Evolutionary conservation across 2,329 filamentous ascomycete genomes (phyloP), one percentile per base, ranked within the genome.

Genomic region (Gaeumannomyces sp.): DNA sequence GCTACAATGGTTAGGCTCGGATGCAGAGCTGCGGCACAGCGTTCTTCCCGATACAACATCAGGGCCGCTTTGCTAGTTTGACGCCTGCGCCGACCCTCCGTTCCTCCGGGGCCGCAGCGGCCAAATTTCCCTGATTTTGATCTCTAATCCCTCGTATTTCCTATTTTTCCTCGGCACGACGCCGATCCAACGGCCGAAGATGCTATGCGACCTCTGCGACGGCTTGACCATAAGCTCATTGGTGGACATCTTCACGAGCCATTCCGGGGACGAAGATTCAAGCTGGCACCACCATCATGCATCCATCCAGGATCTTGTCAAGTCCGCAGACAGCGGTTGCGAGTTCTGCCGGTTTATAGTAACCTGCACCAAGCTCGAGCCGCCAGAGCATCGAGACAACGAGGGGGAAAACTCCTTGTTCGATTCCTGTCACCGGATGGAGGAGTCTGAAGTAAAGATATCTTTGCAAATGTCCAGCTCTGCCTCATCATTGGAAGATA

Each of bases 241-340:
- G 4, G 75, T 85, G 61, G 85, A 88, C 68, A 78, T 91, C 45
- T 76, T 77, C 38, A 84, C 83, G 69, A 75, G 83, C 11, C 81
- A 85, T 11, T 79, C 77, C 66, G 85, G 7, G 1, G 35, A 38
- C 8, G 10, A 29, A n/a, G 53, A 28, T 3, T 19, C 5, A 57
- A 2, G 1, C 53, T 62, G n/a, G 45, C 59, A 63, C n/a, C 53
- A 38, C 2, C 61, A 63, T 22, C 61, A 63, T 25, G 61, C 61
- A 28, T 33, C 61, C 4, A 33, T 63, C 10, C 45, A 63, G 11
- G 61, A 63, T n/a, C 61, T 63, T 1, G 14, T 63, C 50, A 29
- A 27, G 19, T 63, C 61, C 22, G 61, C 61, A 28, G 29, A 63
- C 8, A 5, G 2, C 33, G 61, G 61, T 22, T 63, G 61, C 61